Evolutionary conservation across 768 basidiomycete genomes (phyloP), one percentile per base, ranked within the genome.

Genomic region (Austroboletus festivus): DNA sequence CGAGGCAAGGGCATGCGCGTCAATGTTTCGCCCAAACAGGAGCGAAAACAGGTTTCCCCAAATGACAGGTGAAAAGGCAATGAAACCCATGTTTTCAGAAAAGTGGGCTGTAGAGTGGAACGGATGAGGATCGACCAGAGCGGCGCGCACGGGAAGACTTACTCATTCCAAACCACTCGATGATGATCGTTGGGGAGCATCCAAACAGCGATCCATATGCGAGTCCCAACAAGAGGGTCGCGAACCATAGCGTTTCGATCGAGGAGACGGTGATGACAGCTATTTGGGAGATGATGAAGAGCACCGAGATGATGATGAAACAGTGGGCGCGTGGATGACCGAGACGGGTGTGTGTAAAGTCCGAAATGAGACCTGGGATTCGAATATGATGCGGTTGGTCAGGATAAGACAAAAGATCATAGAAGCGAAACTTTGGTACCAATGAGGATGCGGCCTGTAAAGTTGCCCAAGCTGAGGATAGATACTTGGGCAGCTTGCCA

Each of bases 111-210:
- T 10, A 8, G 12, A 10, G 4, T 7, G 13, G 31, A 28, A 28
- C 10, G 15, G 15, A 33, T 15, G 10, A 5, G 24, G 23, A 34
- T 9, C 31, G 22, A 34, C 1, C n/a, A n/a, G n/a, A n/a, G n/a
- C 48, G 34, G 18, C 40, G 30, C n/a, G 9, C 10, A 23, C 20
- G 35, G 3, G 7, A 33, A 33, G 11, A 19, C 86, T 60, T 57
- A 89, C 89, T 72, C 59, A 94, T 73, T 6, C 92, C 92, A 56
- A 93, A 94, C 89, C 89, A 93, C 56, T 94, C 93, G 21, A 93
- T 75, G 44, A 80, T 75, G 24, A 94, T 74, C n/a, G 85, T 82
- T 0, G 89, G 88, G 59, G 79, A 75, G 37, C 87, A 70, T 2
- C 85, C 86, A 61, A 89, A 92, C 46, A 82, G 60, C 41, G 80